Evolutionary conservation across 306 rosid species (phyloP).

Genomic region (Vigna hirtella): DNA sequence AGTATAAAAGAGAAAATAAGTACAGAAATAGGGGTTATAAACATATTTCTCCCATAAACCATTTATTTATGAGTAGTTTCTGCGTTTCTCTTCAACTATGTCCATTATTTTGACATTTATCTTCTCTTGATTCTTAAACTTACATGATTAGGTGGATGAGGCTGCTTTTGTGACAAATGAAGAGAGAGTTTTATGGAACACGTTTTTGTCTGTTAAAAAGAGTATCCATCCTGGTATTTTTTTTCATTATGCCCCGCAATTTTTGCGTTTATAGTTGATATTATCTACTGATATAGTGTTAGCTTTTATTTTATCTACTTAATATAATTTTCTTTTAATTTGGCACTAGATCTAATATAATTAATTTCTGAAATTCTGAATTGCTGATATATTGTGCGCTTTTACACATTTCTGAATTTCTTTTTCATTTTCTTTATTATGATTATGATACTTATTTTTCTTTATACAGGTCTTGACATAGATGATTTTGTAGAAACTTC

Average conservation of each 20-base stretch:
- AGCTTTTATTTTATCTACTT: neutral
- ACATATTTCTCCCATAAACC: neutral
- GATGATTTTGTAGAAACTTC: slow-evolving; percentile 75
- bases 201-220: slow-evolving; percentile 65
- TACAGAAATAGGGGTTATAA: no score
- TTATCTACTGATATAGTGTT: neutral
- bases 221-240: slow-evolving; percentile 66
- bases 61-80: neutral
- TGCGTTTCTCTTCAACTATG: neutral
- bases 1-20: no score
- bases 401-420: neutral
- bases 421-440: slow-evolving; percentile 5
- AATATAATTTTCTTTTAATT: slow-evolving; percentile 1
- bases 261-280: neutral
- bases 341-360: neutral
- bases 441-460: slow-evolving; percentile 14
- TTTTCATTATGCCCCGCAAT: neutral
- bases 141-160: slow-evolving; percentile 70
- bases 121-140: slow-evolving; percentile 26
- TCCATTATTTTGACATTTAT: slow-evolving; percentile 2
- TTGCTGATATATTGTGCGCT: no score
- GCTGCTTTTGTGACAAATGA: slow-evolving; percentile 75
- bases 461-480: slow-evolving; percentile 65
- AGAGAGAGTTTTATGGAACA: slow-evolving; percentile 78
- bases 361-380: neutral